Evolutionary conservation across 768 basidiomycete genomes (phyloP), one percentile per base, ranked within the genome.

Genomic region (Lactifluus volemus): DNA sequence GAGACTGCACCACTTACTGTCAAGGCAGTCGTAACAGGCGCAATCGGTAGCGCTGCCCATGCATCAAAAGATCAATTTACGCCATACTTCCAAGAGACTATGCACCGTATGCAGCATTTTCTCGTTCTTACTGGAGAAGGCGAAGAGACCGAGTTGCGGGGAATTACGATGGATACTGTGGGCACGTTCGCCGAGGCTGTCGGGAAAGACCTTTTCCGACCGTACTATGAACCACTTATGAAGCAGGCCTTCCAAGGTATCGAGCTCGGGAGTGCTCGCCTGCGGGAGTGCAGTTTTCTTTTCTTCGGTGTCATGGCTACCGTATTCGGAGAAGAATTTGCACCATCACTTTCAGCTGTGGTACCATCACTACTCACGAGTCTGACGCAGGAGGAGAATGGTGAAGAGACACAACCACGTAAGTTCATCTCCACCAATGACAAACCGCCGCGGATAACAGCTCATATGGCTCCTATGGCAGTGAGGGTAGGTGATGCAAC

Each of bases 291-390:
- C 74, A 90, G 88, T 69, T 98, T 97, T 84, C 77, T 99, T 66
- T 98, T 98, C 84, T 98, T 98, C 68, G 92, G 94, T 58, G 93
- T 96, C 64, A 95, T 99, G 89, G 90, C 94, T n/a, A 83, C 89
- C 51, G 93, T 99, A 17, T 99, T 97, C 69, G 90, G 84, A 52
- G 92, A 92, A 59, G 94, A 98, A 68, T 98, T 98, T 68, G 86
- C 92, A 2, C 79, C 81, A 2, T 98, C 93, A 74, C 81, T 98
- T 38, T 81, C 85, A 8, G 84, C 81, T 62, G 92, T 98, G 62
- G 83, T 99, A 34, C 93, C 95, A 30, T 80, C 90, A 52, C 81
- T 99, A 65, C 70, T 98, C 66, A 76, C 77, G 32, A 94, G 89
- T 70, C 88, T 89, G 74, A 82, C 84, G 66, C 93, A 97, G 74